Base-by-base conservation (phyloP, 495 filamentous ascomycete genomes). In the Annulohypoxylon bovei region DNA sequence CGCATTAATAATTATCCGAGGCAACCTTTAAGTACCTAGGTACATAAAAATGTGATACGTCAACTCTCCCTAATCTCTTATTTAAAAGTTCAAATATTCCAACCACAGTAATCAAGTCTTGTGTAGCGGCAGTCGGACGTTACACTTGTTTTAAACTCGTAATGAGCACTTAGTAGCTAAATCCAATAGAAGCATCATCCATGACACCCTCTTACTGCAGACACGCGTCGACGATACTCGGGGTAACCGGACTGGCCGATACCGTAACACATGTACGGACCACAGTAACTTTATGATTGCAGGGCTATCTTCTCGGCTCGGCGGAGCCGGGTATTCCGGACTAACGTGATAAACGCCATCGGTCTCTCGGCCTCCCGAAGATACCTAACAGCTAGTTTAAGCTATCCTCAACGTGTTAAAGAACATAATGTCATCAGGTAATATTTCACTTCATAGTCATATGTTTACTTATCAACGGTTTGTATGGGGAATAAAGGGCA, bases 221-320 rank as follows among this genome's bases (percentile, higher is more conserved):
- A 62, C 59, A 62, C 59, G 44, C 44, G 46, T 62, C 59, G 5
- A 40, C 27, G 22, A 52, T 57, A 40, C 35, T 18, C 39, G 28
- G 22, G 53, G n/a, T 23, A 14, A 56, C 30, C 33, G 47, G 47
- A 52, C 14, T 25, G 23, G 23, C 23, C 47, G 47, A 52, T 47
- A 47, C 47, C 47, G 25, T 52, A 52, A 16, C 49, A 53, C 49
- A 27, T 53, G 28, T 53, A 20, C 49, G 27, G 20, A 32, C 49
- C 7, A 33, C 28, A 18, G 8, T 16, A 42, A 18, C 39, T 20
- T 7, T 42, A 42, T 30, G 2, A 53, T 53, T 53, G n/a, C 28
- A 27, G 28, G 5, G 28, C 28, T 53, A 20, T 6, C 23, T 27
- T 35, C 28, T 7, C 16, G n/a, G 27, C 12, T 28, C 6, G 49